Base-by-base conservation (phyloP, 176 grass and related monocot genomes). In the Phoenix dactylifera region DNA sequence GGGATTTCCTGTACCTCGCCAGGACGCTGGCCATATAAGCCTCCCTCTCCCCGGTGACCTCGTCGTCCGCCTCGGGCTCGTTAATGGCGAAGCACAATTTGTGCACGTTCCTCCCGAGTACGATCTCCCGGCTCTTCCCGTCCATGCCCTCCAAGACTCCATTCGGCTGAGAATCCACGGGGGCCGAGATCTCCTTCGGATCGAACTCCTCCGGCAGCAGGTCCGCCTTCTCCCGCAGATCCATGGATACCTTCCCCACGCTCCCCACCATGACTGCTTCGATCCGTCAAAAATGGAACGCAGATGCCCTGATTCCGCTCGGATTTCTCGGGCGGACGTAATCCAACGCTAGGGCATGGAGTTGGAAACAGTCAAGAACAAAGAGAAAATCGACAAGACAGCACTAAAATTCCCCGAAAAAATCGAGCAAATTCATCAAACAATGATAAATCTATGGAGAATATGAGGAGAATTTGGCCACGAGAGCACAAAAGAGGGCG, bases 11-110 rank as follows among this genome's bases (percentile, higher is more conserved):
- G 69, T 95, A 95, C 55, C 77, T 65, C 56, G 84, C 89, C 55
- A 95, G 85, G 20, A 95, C 89, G 74, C 85, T 89, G 20, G 85
- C 85, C 89, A 95, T 95, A 70, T 69, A 62, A 18, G 78, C 89
- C 69, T 95, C 85, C 16, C 85, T 48, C 75, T 88, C 85, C 28
- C 89, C 89, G 51, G 89, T 95, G 26, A 68, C 54, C 63, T 95
- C 89, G 58, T 95, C 89, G 66, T 95, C 84, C n/a, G 60, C 80
- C 71, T 96, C 86, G 2, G 85, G 89, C 70, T 95, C 81, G 55
- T 82, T 81, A 24, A 95, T 74, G 7, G 77, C 58, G 65, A 90
- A 87, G 60, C 74, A 90, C 60, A 50, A 32, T 29, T 61, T 85
- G 91, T 84, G 91, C 57, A 90, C 54, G 72, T 95, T 88, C 74